Percentiles rank a stretch among this genome's conserved stretches.
Conservation (phyloP, 495 filamentous ascomycete genomes). For the Penicillium macrosclerotiorum region DNA sequence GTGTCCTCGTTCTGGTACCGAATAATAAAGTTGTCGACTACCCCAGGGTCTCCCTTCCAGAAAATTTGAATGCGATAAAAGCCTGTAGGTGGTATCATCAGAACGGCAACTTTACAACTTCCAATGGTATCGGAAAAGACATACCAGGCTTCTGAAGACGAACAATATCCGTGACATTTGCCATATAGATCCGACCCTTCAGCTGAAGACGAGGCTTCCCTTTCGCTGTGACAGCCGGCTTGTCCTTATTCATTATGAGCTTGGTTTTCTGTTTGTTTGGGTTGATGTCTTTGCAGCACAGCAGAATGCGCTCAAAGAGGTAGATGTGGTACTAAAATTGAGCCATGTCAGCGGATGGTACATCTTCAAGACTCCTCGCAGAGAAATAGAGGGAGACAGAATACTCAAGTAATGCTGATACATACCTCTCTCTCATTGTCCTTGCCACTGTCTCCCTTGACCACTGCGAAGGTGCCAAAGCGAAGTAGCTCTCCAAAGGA, state of each 20-base stretch:
- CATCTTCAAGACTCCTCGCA: background rate
- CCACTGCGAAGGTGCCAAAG: constrained; percentile 88
- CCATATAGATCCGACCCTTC: constrained; percentile 98
- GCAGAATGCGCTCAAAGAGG: constrained; percentile 89
- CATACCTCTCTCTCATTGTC: constrained; percentile 83
- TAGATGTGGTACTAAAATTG: constrained; percentile 86
- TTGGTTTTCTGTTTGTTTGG: constrained; percentile 81
- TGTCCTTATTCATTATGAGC: constrained; percentile 60
- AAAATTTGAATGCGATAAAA: constrained; percentile 95
- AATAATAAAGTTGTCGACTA: constrained; percentile 95
- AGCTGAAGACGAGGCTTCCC: constrained; percentile 81
- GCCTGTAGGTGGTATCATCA: constrained; percentile 44
- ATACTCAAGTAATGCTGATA: constrained; percentile 13
- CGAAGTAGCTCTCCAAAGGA: constrained; percentile 86
- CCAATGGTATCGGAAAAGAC: constrained; percentile 10
- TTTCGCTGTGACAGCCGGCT: constrained; percentile 68
- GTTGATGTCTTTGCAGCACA: constrained; percentile 95
- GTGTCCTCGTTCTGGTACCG: constrained; percentile 84
- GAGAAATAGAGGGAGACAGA: background rate
- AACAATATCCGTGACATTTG: constrained; percentile 93
- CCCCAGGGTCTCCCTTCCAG: constrained; percentile 95
- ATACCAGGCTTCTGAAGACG: constrained; percentile 80
- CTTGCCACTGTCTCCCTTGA: constrained; percentile 76
- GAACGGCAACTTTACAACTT: constrained; percentile 1
- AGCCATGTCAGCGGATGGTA: constrained; percentile 28